These are phyloP conservation scores for Arthrobotrys entomopaga DNA, from an alignment of 2,329 filamentous ascomycete genomes.

Conservation along the genomic window DNA sequence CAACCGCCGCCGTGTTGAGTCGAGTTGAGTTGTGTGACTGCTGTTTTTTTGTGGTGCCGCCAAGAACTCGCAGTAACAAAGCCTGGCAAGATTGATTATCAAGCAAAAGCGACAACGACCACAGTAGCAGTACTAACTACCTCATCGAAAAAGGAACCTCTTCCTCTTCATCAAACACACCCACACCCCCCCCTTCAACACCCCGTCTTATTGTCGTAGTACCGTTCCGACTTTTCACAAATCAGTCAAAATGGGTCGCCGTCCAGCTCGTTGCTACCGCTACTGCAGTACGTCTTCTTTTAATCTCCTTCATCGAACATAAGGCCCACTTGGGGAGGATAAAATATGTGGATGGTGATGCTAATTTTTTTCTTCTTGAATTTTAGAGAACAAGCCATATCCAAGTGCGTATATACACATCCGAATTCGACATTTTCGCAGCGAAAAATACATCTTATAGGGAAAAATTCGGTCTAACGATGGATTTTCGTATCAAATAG, in stretches of 20 bases:
- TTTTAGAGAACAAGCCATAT: constrained; percentile 54
- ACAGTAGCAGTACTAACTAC: constrained; percentile 33
- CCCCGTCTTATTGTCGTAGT: constrained; percentile 60
- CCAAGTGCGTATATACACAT: constrained; percentile 53
- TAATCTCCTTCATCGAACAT: constrained; percentile 2
- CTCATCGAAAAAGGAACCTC: constrained; percentile 38
- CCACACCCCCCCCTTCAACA: constrained; percentile 23
- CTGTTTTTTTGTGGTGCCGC: constrained; percentile 48
- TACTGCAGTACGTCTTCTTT: constrained; percentile 87
- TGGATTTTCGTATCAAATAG: constrained; percentile 74
- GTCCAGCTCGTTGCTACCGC: constrained; percentile 99
- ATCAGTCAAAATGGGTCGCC: constrained; percentile 95
- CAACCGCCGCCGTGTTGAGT: neutral
- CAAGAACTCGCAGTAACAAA: constrained; percentile 33
- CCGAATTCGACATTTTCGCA: constrained; percentile 11
- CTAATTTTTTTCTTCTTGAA: constrained; percentile 25
- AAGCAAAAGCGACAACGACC: constrained; percentile 29
- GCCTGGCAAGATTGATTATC: constrained; percentile 51
- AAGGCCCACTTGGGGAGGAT: constrained; percentile 37
- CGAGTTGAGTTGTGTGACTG: constrained; percentile 48
- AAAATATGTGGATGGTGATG: constrained; percentile 17
- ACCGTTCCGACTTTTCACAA: constrained; percentile 65
- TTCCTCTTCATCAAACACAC: constrained; percentile 40
- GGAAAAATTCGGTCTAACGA: constrained; percentile 60
- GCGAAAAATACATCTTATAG: constrained; percentile 5